Percentiles rank a stretch among this genome's conserved stretches.
These are phyloP conservation scores for Papiliotrema terrestris DNA, from an alignment of 1,284 basidiomycete genomes.

Conservation along the genomic window DNA sequence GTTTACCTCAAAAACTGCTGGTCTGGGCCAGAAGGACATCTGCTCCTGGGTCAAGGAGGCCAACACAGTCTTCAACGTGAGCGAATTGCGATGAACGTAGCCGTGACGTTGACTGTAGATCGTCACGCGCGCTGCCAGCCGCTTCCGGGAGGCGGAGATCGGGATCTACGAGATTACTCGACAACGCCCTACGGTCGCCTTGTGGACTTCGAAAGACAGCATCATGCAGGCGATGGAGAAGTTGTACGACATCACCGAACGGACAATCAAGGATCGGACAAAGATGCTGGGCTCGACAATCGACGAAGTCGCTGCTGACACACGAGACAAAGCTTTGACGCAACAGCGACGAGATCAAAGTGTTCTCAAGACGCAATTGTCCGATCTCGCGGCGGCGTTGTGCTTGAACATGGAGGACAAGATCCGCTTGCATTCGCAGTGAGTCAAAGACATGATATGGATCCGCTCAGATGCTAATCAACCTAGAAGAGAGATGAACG, in stretches of 20 bases:
- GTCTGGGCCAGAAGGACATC: slow-evolving; percentile 25
- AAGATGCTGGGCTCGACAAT: slow-evolving; percentile 52
- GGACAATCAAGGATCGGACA: slow-evolving; percentile 51
- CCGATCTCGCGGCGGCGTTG: slow-evolving; percentile 64
- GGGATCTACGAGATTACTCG: slow-evolving; percentile 70
- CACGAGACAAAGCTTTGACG: slow-evolving; percentile 8
- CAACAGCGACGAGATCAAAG: slow-evolving; percentile 31
- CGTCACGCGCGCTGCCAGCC: slow-evolving; percentile 66
- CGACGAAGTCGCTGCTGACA: slow-evolving; percentile 38
- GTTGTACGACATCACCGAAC: slow-evolving; percentile 67
- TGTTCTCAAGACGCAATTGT: slow-evolving; percentile 59
- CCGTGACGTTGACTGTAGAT: slow-evolving; percentile 52
- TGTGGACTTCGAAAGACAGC: slow-evolving; percentile 74
- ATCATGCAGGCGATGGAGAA: slow-evolving; percentile 68
- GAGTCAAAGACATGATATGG: slow-evolving; percentile 20
- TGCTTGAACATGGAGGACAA: slow-evolving; percentile 72
- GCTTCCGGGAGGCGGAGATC: slow-evolving; percentile 67
- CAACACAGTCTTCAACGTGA: slow-evolving; percentile 61
- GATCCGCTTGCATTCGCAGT: slow-evolving; percentile 66
- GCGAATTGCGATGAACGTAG: slow-evolving; percentile 50
- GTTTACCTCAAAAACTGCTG: slow-evolving; percentile 19
- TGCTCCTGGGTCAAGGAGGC: slow-evolving; percentile 61
- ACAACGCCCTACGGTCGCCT: slow-evolving; percentile 59
- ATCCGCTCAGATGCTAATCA: slow-evolving; percentile 6
- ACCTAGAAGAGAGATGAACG: slow-evolving; percentile 31